A percentile compares a stretch with the other conserved stretches of the same genome.
Conservation (phyloP, 345 rosid species). For the Populus ilicifolia region DNA sequence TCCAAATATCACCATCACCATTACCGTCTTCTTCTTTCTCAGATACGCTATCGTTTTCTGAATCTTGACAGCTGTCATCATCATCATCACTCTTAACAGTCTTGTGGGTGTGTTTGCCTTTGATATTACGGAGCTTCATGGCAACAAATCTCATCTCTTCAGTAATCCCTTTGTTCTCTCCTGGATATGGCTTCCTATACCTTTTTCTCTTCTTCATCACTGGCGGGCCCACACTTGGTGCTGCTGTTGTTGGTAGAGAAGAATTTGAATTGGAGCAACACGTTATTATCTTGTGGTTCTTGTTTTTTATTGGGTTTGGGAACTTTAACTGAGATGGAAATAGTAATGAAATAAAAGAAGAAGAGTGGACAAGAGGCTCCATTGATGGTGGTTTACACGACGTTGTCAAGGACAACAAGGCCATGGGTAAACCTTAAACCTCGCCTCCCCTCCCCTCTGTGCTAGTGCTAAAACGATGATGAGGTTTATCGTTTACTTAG, state of each 20-base stretch:
- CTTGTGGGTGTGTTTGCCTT: conserved; percentile 40
- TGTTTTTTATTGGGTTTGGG: background rate
- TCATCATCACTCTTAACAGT: background rate
- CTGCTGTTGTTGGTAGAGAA: conserved; percentile 4
- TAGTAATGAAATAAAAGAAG: background rate
- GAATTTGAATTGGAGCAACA: conserved; percentile 28
- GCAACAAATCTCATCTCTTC: conserved; percentile 97
- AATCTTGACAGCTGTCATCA: conserved; percentile 10
- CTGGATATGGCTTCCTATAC: conserved; percentile 73
- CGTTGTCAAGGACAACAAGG: background rate
- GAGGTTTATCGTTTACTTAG: background rate
- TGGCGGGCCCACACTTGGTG: conserved; percentile 14
- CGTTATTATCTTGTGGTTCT: background rate
- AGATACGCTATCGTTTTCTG: conserved; percentile 3
- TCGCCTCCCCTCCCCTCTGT: no score
- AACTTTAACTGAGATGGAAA: background rate
- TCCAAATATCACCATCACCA: conserved; percentile 46
- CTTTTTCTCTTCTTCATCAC: conserved; percentile 55
- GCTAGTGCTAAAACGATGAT: background rate
- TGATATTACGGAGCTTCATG: conserved; percentile 75
- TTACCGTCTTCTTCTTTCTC: conserved; percentile 15
- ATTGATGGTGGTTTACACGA: background rate
- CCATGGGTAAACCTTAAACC: background rate
- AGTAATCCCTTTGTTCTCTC: conserved; percentile 75
- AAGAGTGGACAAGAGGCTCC: background rate